Percentiles rank a stretch among this genome's conserved stretches.
Conservation (phyloP, 208 protist species). For the Tritrichomonas foetus region DNA sequence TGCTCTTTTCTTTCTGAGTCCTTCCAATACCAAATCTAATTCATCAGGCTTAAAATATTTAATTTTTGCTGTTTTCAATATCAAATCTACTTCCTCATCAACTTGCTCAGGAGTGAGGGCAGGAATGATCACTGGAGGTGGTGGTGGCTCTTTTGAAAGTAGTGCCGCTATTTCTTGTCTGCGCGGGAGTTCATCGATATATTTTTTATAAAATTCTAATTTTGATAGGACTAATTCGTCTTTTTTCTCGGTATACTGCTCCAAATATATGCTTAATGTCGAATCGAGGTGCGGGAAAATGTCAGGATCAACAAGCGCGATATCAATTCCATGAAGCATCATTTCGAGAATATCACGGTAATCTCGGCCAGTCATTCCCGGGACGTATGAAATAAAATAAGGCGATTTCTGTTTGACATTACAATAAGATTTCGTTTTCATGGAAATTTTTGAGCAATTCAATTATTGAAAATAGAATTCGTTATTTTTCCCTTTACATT, state of each 20-base stretch:
- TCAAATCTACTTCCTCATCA: background rate
- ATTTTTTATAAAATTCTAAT: constrained; percentile 1
- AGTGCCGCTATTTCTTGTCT: background rate
- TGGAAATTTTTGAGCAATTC: background rate
- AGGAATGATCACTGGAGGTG: background rate
- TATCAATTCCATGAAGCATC: constrained; percentile 19
- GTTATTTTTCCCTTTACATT: background rate
- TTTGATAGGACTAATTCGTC: background rate
- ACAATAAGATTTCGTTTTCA: background rate
- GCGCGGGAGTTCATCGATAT: background rate
- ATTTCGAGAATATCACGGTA: background rate
- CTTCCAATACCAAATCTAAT: background rate
- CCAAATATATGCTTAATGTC: background rate
- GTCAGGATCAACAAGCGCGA: background rate
- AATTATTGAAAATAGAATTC: background rate
- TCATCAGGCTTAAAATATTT: background rate
- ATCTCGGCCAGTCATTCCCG: background rate
- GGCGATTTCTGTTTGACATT: background rate
- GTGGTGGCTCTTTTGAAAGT: too few species aligned
- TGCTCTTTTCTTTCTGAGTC: background rate
- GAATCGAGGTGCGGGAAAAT: background rate
- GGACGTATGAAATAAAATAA: background rate
- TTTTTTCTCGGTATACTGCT: background rate
- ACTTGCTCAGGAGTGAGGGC: background rate
- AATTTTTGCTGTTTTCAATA: background rate